Evolutionary conservation across 2,329 filamentous ascomycete genomes (phyloP).

Genomic region (Penicillium sp.): DNA sequence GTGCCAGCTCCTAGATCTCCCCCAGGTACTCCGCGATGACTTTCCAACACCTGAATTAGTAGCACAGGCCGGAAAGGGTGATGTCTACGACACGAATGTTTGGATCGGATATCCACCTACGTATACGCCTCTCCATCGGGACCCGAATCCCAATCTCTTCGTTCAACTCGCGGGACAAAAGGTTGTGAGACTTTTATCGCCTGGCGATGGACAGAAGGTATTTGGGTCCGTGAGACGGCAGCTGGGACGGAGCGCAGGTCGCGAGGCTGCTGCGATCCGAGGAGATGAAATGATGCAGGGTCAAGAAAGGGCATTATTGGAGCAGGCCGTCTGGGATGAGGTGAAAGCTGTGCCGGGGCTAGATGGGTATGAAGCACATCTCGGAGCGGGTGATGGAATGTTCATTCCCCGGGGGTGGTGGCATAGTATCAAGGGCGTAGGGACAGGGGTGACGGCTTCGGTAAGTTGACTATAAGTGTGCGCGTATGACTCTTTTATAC

Average conservation of each 20-base stretch:
- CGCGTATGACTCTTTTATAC: constrained; percentile 19
- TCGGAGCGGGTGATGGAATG: constrained; percentile 60
- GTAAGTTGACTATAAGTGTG: too few relatives aligned
- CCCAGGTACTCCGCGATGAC: constrained; percentile 53
- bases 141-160: constrained; percentile 91
- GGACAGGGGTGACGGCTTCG: constrained; percentile 50
- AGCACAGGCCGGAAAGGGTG: constrained; percentile 57
- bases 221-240: constrained; percentile 48
- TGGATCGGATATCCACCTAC: constrained; percentile 84
- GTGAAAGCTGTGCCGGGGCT: constrained; percentile 21
- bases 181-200: constrained; percentile 60
- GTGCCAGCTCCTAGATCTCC: constrained; percentile 61
- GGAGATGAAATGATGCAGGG: constrained; percentile 89
- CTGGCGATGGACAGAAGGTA: constrained; percentile 53
- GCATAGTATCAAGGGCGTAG: constrained; percentile 67
- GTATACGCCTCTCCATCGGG: constrained; percentile 79
- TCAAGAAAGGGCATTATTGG: constrained; percentile 56
- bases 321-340: too few relatives aligned
- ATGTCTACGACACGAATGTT: constrained; percentile 76
- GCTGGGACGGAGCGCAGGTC: constrained; percentile 29
- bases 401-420: constrained; percentile 81
- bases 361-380: constrained; percentile 45
- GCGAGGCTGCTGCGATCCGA: constrained; percentile 48
- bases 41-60: constrained; percentile 61
- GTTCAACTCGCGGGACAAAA: constrained; percentile 71